Conservation (phyloP, 2,329 filamentous ascomycete species). For the Alternaria novae-zelandiae region DNA sequence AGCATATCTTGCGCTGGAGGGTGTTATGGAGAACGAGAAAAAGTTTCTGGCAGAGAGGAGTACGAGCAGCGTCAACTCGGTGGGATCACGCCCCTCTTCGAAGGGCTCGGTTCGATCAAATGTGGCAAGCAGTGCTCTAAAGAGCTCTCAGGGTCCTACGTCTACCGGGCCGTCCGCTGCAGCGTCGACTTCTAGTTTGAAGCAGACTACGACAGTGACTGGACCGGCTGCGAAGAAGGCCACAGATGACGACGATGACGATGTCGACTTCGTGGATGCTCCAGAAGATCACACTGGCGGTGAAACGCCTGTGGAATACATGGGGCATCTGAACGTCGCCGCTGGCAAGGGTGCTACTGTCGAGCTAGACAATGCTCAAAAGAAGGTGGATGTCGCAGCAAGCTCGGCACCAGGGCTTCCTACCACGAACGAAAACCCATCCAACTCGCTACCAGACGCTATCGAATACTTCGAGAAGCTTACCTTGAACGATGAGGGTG, state of each 20-base stretch:
- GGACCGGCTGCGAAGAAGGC: constrained; percentile 11
- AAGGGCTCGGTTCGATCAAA: constrained; percentile 30
- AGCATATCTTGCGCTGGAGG: constrained; percentile 82
- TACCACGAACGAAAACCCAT: constrained; percentile 21
- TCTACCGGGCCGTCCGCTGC: constrained; percentile 14
- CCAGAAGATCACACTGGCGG: constrained; percentile 56
- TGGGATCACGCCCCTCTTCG: constrained; percentile 24
- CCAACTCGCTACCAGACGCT: constrained; percentile 26
- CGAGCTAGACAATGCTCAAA: constrained; percentile 30
- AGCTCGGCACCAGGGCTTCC: constrained; percentile 35
- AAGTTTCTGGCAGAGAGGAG: constrained; percentile 57
- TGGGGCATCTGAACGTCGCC: constrained; percentile 51
- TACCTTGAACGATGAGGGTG: constrained; percentile 35
- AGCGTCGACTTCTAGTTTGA: constrained; percentile 25
- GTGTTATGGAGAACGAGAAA: constrained; percentile 76
- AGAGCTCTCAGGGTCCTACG: constrained; percentile 13
- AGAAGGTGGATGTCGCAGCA: constrained; percentile 28
- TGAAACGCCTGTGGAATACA: constrained; percentile 56
- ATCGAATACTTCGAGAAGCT: constrained; percentile 43
- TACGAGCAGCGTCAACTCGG: constrained; percentile 38
- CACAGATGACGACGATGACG: constrained; percentile 37
- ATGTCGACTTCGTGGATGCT: constrained; percentile 64
- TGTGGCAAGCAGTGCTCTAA: constrained; percentile 13
- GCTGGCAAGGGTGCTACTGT: constrained; percentile 31
- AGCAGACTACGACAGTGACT: constrained; percentile 10